phyloP scores from a whole-genome alignment of 192 early-diverging fungal genomes.

The Coemansia reversa region DNA sequence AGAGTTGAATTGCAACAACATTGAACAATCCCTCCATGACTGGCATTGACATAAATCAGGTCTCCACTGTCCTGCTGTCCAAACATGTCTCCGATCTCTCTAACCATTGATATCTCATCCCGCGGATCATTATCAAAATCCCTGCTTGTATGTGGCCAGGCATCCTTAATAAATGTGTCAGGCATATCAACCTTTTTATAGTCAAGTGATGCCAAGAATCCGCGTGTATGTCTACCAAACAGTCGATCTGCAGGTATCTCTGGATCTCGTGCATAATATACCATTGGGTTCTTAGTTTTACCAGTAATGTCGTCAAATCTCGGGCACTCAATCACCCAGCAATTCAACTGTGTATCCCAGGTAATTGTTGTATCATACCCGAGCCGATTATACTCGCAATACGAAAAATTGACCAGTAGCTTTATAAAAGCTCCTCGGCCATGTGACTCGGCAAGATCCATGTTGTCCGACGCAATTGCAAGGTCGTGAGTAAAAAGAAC shows the following conservation, averaged over 20 bases:
- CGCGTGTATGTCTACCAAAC: neutral
- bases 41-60: neutral
- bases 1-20: neutral
- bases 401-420: constrained; percentile 1
- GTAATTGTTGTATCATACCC: constrained; percentile 10
- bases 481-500: neutral
- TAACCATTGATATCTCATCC: neutral
- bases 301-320: neutral
- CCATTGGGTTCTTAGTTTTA: neutral
- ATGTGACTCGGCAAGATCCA: neutral
- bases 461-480: neutral
- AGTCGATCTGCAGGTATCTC: neutral
- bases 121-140: neutral
- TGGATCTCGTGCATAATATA: neutral
- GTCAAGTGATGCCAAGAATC: neutral
- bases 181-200: neutral
- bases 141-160: neutral
- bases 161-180: neutral
- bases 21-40: neutral
- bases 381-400: neutral
- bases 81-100: neutral
- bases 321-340: neutral
- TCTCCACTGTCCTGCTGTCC: neutral
- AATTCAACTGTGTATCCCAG: neutral
- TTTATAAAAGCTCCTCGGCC: neutral